phyloP scores from a whole-genome alignment of 2,329 filamentous ascomycete genomes.

The Fusarium acutatum region DNA sequence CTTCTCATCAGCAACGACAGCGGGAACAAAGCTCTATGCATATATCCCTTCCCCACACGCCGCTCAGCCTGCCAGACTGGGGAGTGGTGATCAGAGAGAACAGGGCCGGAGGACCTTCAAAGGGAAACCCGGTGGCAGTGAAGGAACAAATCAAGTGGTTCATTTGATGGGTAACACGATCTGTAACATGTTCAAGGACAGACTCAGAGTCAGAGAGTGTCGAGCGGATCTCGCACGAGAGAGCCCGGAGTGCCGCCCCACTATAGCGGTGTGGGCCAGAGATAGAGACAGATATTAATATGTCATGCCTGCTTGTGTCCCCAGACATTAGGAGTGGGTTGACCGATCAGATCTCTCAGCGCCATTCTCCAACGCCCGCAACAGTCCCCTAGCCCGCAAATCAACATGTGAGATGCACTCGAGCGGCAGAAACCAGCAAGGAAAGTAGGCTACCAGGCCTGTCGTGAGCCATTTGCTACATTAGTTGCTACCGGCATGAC shows the following conservation, averaged over 20 bases:
- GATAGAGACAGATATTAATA: conserved; percentile 44
- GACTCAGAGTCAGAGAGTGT: background rate
- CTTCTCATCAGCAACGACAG: background rate
- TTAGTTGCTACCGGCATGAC: conserved; percentile 1
- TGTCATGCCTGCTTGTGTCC: conserved; percentile 36
- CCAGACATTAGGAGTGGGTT: conserved; percentile 32
- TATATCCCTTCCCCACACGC: conserved; percentile 23
- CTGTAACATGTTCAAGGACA: conserved; percentile 18
- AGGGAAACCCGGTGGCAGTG: conserved; percentile 22
- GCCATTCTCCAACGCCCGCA: conserved; percentile 38
- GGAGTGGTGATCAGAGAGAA: conserved; percentile 2
- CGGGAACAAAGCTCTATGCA: conserved; percentile 10
- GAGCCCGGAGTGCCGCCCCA: conserved; percentile 29
- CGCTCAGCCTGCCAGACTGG: background rate
- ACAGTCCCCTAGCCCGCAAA: conserved; percentile 27
- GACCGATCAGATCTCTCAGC: conserved; percentile 40
- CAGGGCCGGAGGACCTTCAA: conserved; percentile 19
- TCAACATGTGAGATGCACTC: conserved; percentile 23
- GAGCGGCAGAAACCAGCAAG: conserved; percentile 22
- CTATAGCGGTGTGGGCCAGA: conserved; percentile 39
- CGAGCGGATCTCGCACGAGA: conserved; percentile 20
- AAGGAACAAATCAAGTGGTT: conserved; percentile 1
- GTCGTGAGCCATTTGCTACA: conserved; percentile 5
- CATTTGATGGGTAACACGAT: background rate
- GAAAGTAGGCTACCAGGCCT: conserved; percentile 16